Base-by-base conservation (phyloP, 805 yeast species). In the Candida tallmaniae region DNA sequence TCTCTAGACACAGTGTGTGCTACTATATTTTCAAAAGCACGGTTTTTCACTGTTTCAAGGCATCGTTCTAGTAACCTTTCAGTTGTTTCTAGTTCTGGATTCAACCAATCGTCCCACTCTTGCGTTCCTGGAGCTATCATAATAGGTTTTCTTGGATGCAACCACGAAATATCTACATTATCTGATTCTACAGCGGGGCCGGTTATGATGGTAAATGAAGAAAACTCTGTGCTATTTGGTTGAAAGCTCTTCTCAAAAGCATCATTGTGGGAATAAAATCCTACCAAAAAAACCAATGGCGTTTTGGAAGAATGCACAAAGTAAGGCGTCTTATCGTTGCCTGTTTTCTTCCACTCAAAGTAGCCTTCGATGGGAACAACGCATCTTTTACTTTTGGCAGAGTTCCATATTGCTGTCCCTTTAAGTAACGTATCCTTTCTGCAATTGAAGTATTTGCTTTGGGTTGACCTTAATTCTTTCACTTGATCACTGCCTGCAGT, bases 351-450 rank as follows among this genome's bases (percentile, higher is more conserved):
- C 96, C 97, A 89, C 56, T 89, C 97, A 50, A 75, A 89, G 55
- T 89, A 89, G 0, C 96, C 96, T 47, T 75, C 73, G 25, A 84
- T 70, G 0, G 95, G 90, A 0, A 87, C 75, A 1, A 81, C 78
- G 52, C 96, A 88, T 24, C 96, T 62, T 4, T 63, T 60, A 6
- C 58, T 57, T 16, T 67, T 58, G 23, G 68, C 58, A 4, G 74
- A 64, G 5, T 63, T 63, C 95, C 95, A 88, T 26, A 81, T 56
- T 15, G 68, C 60, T 27, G 70, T 66, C 1, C 60, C 55, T 4
- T 68, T 64, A 0, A 48, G 46, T 8, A 87, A 47, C 5, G 80
- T 71, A 42, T 87, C 96, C 23, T 61, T 60, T 14, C 93, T 61
- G 17, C 95, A 87, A 60, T 88, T 88, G 65, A 88, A 82, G 10